phyloP scores from a whole-genome alignment of 2,329 filamentous ascomycete species.

The Magnaporthiopsis rhizophila region DNA sequence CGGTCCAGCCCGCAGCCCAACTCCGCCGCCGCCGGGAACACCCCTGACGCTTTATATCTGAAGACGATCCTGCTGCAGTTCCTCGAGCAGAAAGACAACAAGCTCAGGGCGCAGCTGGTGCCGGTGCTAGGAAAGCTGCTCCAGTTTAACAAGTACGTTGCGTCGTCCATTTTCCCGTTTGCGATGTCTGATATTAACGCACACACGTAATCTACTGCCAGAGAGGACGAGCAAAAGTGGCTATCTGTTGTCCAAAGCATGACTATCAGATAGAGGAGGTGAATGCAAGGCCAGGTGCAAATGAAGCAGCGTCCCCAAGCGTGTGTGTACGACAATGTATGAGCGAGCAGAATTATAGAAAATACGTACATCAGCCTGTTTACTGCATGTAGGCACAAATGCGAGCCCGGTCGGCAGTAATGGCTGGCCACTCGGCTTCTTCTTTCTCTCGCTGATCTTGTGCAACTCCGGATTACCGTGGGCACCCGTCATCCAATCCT shows the following conservation, averaged over 20 bases:
- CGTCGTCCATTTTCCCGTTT: background rate
- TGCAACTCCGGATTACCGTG: too few relatives aligned
- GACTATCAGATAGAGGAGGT: conserved; percentile 18
- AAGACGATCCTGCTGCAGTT: conserved; percentile 80
- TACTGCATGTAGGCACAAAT: too few relatives aligned
- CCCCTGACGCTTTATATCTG: conserved; percentile 55
- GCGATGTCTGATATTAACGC: background rate
- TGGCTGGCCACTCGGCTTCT: too few relatives aligned
- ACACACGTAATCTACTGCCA: conserved; percentile 17
- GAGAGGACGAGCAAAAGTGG: conserved; percentile 77
- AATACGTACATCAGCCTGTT: background rate
- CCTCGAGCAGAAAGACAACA: conserved; percentile 71
- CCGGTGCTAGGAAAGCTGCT: conserved; percentile 70
- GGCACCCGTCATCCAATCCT: background rate
- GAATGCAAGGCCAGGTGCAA: too few relatives aligned
- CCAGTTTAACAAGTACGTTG: conserved; percentile 64
- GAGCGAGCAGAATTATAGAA: background rate
- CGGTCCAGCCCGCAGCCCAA: conserved; percentile 25
- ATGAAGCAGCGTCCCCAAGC: too few relatives aligned
- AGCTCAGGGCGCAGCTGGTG: conserved; percentile 65
- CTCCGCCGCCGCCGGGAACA: conserved; percentile 14
- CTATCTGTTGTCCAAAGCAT: conserved; percentile 60
- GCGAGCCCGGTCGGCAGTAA: too few relatives aligned
- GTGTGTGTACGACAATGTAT: background rate
- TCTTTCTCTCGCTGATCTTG: too few relatives aligned